Evolutionary conservation across 169 alveolate species (phyloP), one percentile per base, ranked within the genome.

Genomic region (Fabrea salina): DNA sequence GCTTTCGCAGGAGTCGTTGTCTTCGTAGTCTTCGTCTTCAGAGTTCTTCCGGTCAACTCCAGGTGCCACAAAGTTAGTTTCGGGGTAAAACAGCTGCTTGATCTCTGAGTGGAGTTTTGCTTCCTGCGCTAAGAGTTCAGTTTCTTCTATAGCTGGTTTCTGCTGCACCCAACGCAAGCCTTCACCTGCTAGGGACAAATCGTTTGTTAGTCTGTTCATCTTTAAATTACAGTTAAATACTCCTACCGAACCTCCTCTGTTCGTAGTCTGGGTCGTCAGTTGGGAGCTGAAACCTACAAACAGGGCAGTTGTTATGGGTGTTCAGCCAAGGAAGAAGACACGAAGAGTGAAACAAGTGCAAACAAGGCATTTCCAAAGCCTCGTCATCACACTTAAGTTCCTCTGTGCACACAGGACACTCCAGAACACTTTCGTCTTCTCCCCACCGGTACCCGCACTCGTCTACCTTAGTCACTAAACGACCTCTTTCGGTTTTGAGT

Each of bases 21-120:
- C 79, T 35, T 58, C 71, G n/a, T 58, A 37, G 30, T 70, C 79
- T 22, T 70, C 79, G 22, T 70, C 79, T 70, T 70, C 79, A 16
- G 79, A 70, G 68, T 70, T 70, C 49, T 70, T 70, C 49, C 79
- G 41, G 68, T 70, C 79, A 59, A 70, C 49, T 3, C 79, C 79
- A 16, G 79, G 79, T 41, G 79, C 79, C 66, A 70, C 49, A 37
- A 70, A 70, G 8, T 25, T 22, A 5, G 79, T 70, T 25, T 70
- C 79, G 16, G 79, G 79, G 49, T 70, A 70, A 70, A 70, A 70
- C 68, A 70, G 32, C 68, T 70, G 41, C 37, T 70, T 70, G 25
- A 70, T 44, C n/a, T 70, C 79, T 2, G 59, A 44, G 37, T 70
- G 27, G 27, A 70, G 44, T 37, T 37, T 43, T 1, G 79, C 25